Percentiles rank a stretch among this genome's conserved stretches.
These are phyloP conservation scores for Coprinopsis sp. DNA, from an alignment of 768 basidiomycete species.

Conservation along the genomic window DNA sequence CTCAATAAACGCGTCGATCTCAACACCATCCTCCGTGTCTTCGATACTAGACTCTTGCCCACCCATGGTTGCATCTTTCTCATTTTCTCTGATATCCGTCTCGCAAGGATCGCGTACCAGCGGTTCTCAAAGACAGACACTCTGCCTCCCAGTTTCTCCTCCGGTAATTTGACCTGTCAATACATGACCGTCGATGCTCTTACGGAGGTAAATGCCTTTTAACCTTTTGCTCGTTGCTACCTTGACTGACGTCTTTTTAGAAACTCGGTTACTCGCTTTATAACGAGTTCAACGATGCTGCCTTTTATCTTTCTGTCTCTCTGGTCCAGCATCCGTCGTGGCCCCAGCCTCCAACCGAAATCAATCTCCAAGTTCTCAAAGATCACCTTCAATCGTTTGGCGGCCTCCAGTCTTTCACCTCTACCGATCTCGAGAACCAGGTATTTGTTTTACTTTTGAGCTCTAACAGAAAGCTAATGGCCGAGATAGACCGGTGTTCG, in stretches of 20 bases:
- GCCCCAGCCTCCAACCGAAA: background rate
- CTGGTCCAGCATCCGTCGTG: slow-evolving; percentile 9
- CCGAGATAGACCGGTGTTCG: slow-evolving; percentile 18
- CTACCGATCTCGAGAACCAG: slow-evolving; percentile 17
- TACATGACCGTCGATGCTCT: slow-evolving; percentile 35
- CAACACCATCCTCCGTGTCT: background rate
- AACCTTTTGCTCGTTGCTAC: slow-evolving; percentile 7
- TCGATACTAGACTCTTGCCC: background rate
- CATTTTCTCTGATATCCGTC: background rate
- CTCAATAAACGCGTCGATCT: background rate
- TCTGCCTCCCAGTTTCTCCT: too few relatives aligned
- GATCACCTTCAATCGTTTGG: slow-evolving; percentile 33
- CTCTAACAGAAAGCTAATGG: too few relatives aligned
- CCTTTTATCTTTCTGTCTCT: slow-evolving; percentile 47
- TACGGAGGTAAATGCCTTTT: slow-evolving; percentile 30
- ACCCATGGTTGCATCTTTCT: background rate
- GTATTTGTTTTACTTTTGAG: slow-evolving; percentile 16
- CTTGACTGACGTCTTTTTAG: slow-evolving; percentile 27
- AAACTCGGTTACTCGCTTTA: slow-evolving; percentile 50
- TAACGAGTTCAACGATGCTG: slow-evolving; percentile 47
- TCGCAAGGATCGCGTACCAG: background rate
- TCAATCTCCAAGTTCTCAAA: slow-evolving; percentile 26
- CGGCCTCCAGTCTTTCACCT: slow-evolving; percentile 25
- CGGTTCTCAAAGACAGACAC: background rate
- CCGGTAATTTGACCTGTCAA: slow-evolving; percentile 1